Base-by-base conservation (phyloP, 78 protist species). In the Tieghemostelium lacteum region DNA sequence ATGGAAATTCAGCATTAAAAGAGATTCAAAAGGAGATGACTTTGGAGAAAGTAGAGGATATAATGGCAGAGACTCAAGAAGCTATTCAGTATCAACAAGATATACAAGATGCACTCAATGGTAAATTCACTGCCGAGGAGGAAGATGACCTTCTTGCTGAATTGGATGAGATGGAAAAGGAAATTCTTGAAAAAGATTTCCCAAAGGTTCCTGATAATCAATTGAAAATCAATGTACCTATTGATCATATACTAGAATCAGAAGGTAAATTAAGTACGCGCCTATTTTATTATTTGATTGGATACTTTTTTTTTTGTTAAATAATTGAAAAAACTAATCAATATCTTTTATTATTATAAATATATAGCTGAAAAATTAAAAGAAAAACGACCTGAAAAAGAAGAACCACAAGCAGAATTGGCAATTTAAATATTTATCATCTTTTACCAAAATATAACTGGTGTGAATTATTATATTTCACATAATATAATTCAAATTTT, bases 31-130 rank as follows among this genome's bases (percentile, higher is more conserved):
- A 92, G 57, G 94, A 94, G 26, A 87, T 96, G 94, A 33, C 73
- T 10, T 8, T 96, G 6, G 98, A 96, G 34, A 89, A 96, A 7
- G 94, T 94, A 5, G 96, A 96, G 33, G 60, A 63, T 20, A 22
- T 96, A 19, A 96, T 96, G 98, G 95, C 57, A 28, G 98, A 96
- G 29, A 94, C 94, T 0, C 75, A 50, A 17, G 98, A 96, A 20
- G 96, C 98, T 26, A 88, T 86, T 24, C 96, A 36, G n/a, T 94
- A 94, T 62, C 98, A 92, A 70, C 61, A 71, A 58, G 74, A 69
- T 67, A 78, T 78, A 14, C 52, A 60, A 1, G 74, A 78, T 2
- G 93, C 93, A 2, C 60, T 88, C 24, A 75, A 71, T 88, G 93
- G 93, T 66, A 62, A 88, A 88, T 88, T 88, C 75, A 55, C 71